A percentile compares a stretch with the other conserved stretches of the same genome.
Conservation (phyloP, 2,329 filamentous ascomycete species). For the Biscogniauxia marginata region DNA sequence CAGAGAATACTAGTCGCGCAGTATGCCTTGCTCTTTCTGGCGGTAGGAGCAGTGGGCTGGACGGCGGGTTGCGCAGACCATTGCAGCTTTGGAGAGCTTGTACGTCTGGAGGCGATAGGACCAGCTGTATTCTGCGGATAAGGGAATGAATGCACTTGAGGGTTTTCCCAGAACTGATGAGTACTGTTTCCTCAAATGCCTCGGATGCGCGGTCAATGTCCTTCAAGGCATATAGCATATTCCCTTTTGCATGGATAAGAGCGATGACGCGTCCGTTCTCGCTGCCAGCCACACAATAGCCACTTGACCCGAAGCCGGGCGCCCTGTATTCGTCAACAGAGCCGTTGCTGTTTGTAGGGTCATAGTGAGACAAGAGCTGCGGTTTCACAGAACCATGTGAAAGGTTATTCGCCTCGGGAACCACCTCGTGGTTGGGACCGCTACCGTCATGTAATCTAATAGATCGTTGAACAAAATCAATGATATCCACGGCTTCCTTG, state of each 20-base stretch:
- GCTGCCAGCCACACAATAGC: constrained; percentile 77
- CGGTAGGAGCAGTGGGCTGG: constrained; percentile 72
- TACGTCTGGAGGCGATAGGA: constrained; percentile 54
- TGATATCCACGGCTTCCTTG: constrained; percentile 82
- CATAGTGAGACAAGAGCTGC: constrained; percentile 4
- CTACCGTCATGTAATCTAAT: constrained; percentile 52
- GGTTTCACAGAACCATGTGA: constrained; percentile 7
- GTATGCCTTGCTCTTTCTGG: constrained; percentile 83
- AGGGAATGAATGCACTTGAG: constrained; percentile 72
- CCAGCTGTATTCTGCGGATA: constrained; percentile 73
- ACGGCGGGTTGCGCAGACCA: constrained; percentile 31
- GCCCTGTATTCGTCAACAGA: constrained; percentile 14
- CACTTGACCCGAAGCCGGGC: constrained; percentile 70
- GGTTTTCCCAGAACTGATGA: constrained; percentile 77
- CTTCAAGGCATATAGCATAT: constrained; percentile 90
- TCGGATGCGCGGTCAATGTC: constrained; percentile 77
- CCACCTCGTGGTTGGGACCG: constrained; percentile 4
- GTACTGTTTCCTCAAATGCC: constrained; percentile 91
- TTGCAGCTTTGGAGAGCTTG: constrained; percentile 30
- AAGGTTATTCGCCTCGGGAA: constrained; percentile 8
- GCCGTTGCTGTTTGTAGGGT: constrained; percentile 14
- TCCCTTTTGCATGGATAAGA: constrained; percentile 97
- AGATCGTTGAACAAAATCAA: constrained; percentile 77
- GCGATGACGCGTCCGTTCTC: constrained; percentile 93
- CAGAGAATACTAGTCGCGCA: constrained; percentile 76